Percentiles rank a stretch among this genome's conserved stretches.
phyloP scores from a whole-genome alignment of 1,139 yeast species.

The Pneumocystis jirovecii region DNA sequence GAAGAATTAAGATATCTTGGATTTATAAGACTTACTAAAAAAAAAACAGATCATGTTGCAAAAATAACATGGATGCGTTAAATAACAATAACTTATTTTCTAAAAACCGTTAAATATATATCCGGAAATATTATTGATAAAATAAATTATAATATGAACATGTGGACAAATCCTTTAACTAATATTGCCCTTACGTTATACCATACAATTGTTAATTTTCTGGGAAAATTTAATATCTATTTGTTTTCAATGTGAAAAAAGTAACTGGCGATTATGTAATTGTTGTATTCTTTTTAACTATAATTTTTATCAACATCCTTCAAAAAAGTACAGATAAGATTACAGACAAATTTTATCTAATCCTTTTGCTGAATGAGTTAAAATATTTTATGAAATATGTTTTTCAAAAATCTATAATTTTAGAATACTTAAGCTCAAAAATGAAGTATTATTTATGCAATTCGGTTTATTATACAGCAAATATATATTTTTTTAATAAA shows the following conservation, averaged over 20 bases:
- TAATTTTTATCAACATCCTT: too few relatives aligned
- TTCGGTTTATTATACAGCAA: too few relatives aligned
- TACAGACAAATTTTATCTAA: too few relatives aligned
- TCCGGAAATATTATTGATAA: background rate
- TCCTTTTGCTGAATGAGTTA: too few relatives aligned
- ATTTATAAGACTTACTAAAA: slow-evolving; percentile 9
- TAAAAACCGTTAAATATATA: background rate
- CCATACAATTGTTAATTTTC: background rate
- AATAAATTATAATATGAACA: background rate
- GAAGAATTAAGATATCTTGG: slow-evolving; percentile 13
- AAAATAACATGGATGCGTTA: background rate
- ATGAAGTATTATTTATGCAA: too few relatives aligned
- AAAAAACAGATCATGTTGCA: slow-evolving; percentile 13
- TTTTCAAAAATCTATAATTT: too few relatives aligned
- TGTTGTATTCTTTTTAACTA: too few relatives aligned
- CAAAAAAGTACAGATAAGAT: background rate
- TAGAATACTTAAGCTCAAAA: too few relatives aligned
- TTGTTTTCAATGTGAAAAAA: background rate
- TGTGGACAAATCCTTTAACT: background rate
- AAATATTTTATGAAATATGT: too few relatives aligned
- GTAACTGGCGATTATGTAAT: background rate
- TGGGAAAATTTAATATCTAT: background rate
- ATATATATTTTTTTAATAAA: too few relatives aligned
- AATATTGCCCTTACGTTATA: background rate
- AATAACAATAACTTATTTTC: background rate